phyloP scores from a whole-genome alignment of 208 protist species.

The Trypanosoma theileri region DNA sequence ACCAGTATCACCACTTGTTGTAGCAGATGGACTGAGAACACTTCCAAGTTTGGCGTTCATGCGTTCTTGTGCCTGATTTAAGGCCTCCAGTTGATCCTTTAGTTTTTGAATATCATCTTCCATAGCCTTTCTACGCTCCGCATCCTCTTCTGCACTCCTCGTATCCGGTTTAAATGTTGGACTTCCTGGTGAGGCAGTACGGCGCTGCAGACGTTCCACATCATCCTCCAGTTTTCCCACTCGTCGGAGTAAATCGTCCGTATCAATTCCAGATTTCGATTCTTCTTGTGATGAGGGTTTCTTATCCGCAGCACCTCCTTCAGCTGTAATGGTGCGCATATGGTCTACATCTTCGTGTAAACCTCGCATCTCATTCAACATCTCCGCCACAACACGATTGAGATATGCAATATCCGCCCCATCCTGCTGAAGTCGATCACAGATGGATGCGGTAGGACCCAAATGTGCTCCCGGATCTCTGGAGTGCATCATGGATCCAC shows the following conservation, averaged over 20 bases:
- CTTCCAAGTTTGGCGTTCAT: constrained; percentile 34
- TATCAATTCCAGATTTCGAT: neutral
- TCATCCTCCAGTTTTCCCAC: constrained; percentile 35
- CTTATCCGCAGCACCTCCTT: neutral
- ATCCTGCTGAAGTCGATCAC: constrained; percentile 62
- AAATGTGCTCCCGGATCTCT: neutral
- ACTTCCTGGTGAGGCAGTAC: constrained; percentile 27
- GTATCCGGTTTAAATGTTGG: constrained; percentile 26
- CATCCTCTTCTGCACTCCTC: constrained; percentile 17
- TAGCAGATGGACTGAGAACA: neutral
- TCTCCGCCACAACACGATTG: constrained; percentile 91
- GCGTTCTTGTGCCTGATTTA: constrained; percentile 49
- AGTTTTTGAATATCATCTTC: constrained; percentile 32
- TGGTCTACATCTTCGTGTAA: constrained; percentile 74
- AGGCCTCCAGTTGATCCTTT: constrained; percentile 28
- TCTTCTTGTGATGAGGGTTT: neutral
- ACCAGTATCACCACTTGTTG: constrained; percentile 26
- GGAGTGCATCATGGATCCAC: neutral
- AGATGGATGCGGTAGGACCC: constrained; percentile 19
- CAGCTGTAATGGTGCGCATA: constrained; percentile 35
- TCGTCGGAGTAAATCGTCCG: constrained; percentile 17
- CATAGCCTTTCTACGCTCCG: constrained; percentile 1
- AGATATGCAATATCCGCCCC: constrained; percentile 78
- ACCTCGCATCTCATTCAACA: constrained; percentile 77
- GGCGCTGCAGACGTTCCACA: constrained; percentile 19